Percentiles rank a stretch among this genome's conserved stretches.
These are phyloP conservation scores for Candida tunisiensis DNA, from an alignment of 1,139 yeast genomes.

Conservation along the genomic window DNA sequence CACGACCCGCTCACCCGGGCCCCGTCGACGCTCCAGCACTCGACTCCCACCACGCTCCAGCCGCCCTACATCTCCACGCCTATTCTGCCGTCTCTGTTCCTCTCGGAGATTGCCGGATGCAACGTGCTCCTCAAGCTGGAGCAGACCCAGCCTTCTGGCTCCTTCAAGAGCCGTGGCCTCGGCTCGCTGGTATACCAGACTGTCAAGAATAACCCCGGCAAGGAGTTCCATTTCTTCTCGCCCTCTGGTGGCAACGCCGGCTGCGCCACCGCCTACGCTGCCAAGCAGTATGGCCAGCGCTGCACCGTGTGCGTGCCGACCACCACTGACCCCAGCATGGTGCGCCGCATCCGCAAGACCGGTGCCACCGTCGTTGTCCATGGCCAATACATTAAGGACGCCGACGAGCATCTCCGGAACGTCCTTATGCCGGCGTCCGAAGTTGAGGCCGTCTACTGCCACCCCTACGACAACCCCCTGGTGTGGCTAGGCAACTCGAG, in stretches of 20 bases:
- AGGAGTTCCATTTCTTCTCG: constrained; percentile 33
- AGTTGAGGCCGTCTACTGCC: constrained; percentile 33
- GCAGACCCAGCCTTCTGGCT: constrained; percentile 51
- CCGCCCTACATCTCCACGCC: constrained; percentile 18
- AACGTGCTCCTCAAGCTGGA: constrained; percentile 44
- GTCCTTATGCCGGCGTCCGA: constrained; percentile 16
- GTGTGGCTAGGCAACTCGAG: constrained; percentile 59
- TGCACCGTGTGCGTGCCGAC: constrained; percentile 55
- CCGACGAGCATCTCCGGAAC: constrained; percentile 34
- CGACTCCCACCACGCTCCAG: background rate
- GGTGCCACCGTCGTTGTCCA: constrained; percentile 40
- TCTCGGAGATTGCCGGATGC: constrained; percentile 14
- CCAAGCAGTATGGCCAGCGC: constrained; percentile 21
- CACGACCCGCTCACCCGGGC: too few species aligned
- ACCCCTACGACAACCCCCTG: constrained; percentile 49
- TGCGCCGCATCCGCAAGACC: constrained; percentile 24
- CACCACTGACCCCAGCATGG: constrained; percentile 27
- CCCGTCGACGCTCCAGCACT: too few species aligned
- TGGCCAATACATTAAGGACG: constrained; percentile 48
- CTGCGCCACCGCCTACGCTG: constrained; percentile 52
- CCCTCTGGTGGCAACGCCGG: constrained; percentile 81
- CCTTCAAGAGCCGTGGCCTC: constrained; percentile 42
- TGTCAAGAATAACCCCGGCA: constrained; percentile 8
- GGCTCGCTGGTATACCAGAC: constrained; percentile 19
- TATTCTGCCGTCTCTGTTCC: constrained; percentile 13